Percentiles rank a stretch among this genome's conserved stretches.
Evolutionary conservation across 2,329 filamentous ascomycete species (phyloP).

Genomic region (Periconia sp.): DNA sequence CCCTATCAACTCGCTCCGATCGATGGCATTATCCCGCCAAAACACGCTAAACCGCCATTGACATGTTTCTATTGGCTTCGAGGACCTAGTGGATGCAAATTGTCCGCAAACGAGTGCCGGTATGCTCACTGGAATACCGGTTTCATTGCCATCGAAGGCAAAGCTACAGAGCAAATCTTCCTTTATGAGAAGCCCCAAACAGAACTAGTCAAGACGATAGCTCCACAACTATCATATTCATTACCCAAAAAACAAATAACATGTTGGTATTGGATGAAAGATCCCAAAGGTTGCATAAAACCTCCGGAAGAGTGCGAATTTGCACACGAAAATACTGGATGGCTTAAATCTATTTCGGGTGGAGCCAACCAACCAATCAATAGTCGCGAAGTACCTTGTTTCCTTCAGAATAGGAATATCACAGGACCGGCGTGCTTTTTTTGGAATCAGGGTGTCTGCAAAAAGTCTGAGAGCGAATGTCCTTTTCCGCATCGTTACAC

Average conservation of each 20-base stretch:
- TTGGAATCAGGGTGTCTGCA: constrained; percentile 17
- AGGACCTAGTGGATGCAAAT: constrained; percentile 19
- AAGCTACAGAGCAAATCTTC: constrained; percentile 16
- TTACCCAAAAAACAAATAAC: not conserved
- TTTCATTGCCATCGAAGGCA: constrained; percentile 5
- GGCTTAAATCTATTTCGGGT: not conserved
- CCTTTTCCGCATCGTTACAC: constrained; percentile 22
- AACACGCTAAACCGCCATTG: constrained; percentile 32
- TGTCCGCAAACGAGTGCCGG: constrained; percentile 23
- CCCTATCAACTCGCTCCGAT: constrained; percentile 19
- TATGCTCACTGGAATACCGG: constrained; percentile 42
- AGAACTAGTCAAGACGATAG: too few species aligned
- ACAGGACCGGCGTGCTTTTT: constrained; percentile 20
- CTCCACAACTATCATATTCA: not conserved
- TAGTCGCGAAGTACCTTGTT: too few species aligned
- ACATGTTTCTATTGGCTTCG: constrained; percentile 37
- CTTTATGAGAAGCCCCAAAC: not conserved
- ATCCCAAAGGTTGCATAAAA: constrained; percentile 13
- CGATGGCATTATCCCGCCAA: constrained; percentile 27
- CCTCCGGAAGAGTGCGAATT: constrained; percentile 16
- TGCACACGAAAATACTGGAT: constrained; percentile 22
- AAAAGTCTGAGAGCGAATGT: constrained; percentile 10
- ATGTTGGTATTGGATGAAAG: constrained; percentile 18
- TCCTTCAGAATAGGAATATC: too few species aligned
- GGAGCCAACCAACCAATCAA: not conserved